These are phyloP conservation scores for Skeletonema grethae DNA, from an alignment of 108 stramenopile genomes.

Conservation along the genomic window DNA sequence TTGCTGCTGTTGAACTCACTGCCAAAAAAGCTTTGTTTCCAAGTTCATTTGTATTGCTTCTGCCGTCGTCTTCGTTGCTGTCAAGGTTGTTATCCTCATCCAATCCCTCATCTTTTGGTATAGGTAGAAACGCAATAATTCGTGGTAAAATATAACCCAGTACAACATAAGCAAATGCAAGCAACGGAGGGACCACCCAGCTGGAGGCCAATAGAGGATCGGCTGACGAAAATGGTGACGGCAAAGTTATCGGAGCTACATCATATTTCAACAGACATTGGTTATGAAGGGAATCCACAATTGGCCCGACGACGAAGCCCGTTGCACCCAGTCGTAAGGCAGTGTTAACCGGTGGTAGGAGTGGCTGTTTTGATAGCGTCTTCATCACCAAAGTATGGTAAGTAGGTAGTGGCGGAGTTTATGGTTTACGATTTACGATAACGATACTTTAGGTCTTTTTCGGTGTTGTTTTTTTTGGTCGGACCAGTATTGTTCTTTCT, in stretches of 20 bases:
- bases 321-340: slow-evolving; percentile 53
- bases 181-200: slow-evolving; percentile 78
- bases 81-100: slow-evolving; percentile 9
- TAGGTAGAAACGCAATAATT: slow-evolving; percentile 22
- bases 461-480: no score
- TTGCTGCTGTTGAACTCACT: slow-evolving; percentile 70
- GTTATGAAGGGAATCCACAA: slow-evolving; percentile 85
- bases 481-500: no score
- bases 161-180: slow-evolving; percentile 80
- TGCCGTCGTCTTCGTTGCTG: background rate
- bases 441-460: no score
- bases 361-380: slow-evolving; percentile 18
- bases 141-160: slow-evolving; percentile 76
- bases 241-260: slow-evolving; percentile 55
- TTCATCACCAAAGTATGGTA: no score
- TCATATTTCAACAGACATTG: slow-evolving; percentile 79
- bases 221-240: slow-evolving; percentile 11
- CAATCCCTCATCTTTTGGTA: background rate
- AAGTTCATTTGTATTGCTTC: slow-evolving; percentile 14
- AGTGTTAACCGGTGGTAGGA: slow-evolving; percentile 31
- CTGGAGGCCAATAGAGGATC: slow-evolving; percentile 59
- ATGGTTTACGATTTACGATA: no score
- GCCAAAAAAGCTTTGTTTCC: slow-evolving; percentile 58
- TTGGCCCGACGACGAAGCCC: slow-evolving; percentile 68
- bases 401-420: no score